Percentiles rank a stretch among this genome's conserved stretches.
Evolutionary conservation across 208 protist genomes (phyloP).

Genomic region (Strigomonas culicis): DNA sequence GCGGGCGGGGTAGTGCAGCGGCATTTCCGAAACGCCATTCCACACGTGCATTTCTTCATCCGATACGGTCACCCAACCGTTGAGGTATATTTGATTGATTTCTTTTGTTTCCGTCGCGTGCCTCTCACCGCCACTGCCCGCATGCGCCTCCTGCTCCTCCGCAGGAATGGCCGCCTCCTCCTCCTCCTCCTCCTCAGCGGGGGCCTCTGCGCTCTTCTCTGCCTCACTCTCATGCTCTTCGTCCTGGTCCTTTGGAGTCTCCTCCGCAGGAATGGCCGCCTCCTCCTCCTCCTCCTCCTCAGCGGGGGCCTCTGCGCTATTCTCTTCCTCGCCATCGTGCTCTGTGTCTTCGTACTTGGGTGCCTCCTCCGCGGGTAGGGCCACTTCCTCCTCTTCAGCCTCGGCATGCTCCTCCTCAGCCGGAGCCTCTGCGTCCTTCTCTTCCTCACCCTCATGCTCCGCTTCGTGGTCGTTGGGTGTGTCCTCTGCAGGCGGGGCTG

Average conservation of each 20-base stretch:
- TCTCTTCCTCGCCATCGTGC: constrained; percentile 2
- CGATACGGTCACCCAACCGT: constrained; percentile 53
- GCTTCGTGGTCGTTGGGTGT: constrained; percentile 3
- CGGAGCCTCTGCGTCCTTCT: constrained; percentile 8
- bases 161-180: neutral
- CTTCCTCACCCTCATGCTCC: constrained; percentile 10
- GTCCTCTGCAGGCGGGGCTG: neutral
- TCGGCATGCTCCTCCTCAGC: constrained; percentile 4
- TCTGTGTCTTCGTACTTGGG: too few species aligned
- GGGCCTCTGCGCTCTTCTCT: constrained; percentile 10
- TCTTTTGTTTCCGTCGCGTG: neutral
- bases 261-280: neutral
- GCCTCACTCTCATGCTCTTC: constrained; percentile 4
- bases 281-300: constrained; percentile 9
- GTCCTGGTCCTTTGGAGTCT: neutral
- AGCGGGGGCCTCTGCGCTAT: constrained; percentile 9
- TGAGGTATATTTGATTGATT: constrained; percentile 50
- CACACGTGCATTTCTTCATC: constrained; percentile 59
- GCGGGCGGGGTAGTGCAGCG: constrained; percentile 46
- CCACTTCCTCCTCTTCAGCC: neutral
- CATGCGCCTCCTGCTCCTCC: neutral
- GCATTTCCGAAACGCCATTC: constrained; percentile 49
- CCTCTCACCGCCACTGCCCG: too few species aligned
- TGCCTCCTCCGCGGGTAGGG: too few species aligned
- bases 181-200: constrained; percentile 6